Evolutionary conservation across 2,329 filamentous ascomycete species (phyloP).

Genomic region (Neurospora sp.): DNA sequence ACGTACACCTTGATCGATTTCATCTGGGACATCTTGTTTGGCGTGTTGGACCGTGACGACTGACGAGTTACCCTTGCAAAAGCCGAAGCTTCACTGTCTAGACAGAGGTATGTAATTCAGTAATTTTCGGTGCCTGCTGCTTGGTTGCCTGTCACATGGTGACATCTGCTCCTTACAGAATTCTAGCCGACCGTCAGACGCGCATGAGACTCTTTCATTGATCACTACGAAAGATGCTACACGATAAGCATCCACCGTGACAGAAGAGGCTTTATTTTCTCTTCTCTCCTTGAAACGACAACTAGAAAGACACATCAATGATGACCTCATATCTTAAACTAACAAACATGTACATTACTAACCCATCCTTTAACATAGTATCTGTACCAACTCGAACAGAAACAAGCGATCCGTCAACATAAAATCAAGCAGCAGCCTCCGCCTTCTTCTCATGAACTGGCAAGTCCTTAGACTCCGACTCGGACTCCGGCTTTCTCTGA

Average conservation of each 20-base stretch:
- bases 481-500: slow-evolving; percentile 15
- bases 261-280: neutral
- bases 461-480: slow-evolving; percentile 7
- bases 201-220: neutral
- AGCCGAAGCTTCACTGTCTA: neutral
- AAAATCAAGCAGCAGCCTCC: neutral
- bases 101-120: neutral
- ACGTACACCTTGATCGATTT: neutral
- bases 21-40: neutral
- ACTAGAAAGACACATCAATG: neutral
- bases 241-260: neutral
- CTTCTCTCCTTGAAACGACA: neutral
- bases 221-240: neutral
- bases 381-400: neutral
- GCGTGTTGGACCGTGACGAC: neutral
- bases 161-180: neutral
- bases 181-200: neutral
- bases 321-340: neutral
- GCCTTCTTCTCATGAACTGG: slow-evolving; percentile 11
- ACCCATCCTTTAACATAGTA: neutral
- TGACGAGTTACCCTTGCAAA: neutral
- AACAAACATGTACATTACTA: neutral
- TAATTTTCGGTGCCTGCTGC: neutral
- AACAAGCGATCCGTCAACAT: neutral
- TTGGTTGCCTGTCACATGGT: neutral